A percentile compares a stretch with the other conserved stretches of the same genome.
These are phyloP conservation scores for Brasilioporus rufonigricans DNA, from an alignment of 768 basidiomycete species.

Conservation along the genomic window DNA sequence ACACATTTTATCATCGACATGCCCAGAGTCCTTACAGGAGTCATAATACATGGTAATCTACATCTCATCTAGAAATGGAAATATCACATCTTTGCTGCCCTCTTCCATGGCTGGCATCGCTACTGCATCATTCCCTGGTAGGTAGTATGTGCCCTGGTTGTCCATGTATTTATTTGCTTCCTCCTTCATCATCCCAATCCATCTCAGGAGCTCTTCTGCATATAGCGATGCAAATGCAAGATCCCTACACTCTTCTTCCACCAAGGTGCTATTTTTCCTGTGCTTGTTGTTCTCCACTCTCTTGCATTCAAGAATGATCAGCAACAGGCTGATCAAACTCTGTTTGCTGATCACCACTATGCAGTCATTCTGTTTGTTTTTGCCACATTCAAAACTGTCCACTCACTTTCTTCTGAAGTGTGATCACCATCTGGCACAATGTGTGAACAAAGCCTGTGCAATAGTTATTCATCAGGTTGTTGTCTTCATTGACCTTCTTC, in stretches of 20 bases:
- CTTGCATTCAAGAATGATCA: not conserved
- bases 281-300: rapidly evolving
- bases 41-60: no score
- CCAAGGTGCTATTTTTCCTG: not conserved
- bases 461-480: not conserved
- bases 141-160: not conserved
- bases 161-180: not conserved
- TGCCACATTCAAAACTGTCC: no score
- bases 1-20: no score
- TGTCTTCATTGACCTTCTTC: not conserved
- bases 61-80: no score
- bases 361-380: not conserved
- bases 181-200: not conserved
- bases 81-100: not conserved
- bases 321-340: not conserved
- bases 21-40: no score
- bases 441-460: not conserved
- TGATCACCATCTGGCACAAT: not conserved
- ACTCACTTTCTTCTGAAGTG: not conserved
- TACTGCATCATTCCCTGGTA: not conserved
- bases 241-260: not conserved
- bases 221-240: not conserved
- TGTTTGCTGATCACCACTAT: not conserved
- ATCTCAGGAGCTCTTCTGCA: not conserved
- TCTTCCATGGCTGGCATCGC: not conserved